A percentile compares a stretch with the other conserved stretches of the same genome.
Evolutionary conservation across 2,329 filamentous ascomycete species (phyloP).

Genomic region (Orbilia oligospora): DNA sequence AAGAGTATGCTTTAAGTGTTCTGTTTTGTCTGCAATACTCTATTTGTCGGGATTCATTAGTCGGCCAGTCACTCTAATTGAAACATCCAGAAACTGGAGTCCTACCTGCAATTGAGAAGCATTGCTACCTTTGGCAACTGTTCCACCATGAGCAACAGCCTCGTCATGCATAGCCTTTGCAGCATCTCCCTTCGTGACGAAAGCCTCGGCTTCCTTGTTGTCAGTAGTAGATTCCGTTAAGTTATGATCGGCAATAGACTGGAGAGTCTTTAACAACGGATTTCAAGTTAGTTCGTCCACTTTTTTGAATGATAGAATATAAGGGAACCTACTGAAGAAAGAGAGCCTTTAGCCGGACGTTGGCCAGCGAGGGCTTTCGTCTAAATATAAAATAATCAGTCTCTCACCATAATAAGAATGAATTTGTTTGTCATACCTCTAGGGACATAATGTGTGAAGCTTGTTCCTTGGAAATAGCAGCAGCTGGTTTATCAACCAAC

Average conservation of each 20-base stretch:
- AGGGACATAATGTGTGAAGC: constrained; percentile 64
- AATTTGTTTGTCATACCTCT: constrained; percentile 62
- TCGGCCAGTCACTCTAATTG: neutral
- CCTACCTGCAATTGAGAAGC: constrained; percentile 39
- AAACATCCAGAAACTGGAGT: neutral
- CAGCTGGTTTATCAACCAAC: constrained; percentile 64
- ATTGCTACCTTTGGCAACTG: constrained; percentile 36
- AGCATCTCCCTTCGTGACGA: constrained; percentile 35
- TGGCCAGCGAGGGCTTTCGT: constrained; percentile 40
- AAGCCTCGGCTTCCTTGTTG: constrained; percentile 19
- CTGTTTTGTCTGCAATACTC: constrained; percentile 41
- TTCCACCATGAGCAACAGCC: constrained; percentile 31
- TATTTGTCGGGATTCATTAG: constrained; percentile 1
- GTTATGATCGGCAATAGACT: constrained; percentile 52
- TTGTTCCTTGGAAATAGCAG: constrained; percentile 65
- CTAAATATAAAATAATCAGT: constrained; percentile 1
- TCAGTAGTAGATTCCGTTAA: neutral
- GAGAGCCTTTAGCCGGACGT: constrained; percentile 42
- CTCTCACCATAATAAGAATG: neutral
- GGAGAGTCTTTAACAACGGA: constrained; percentile 24
- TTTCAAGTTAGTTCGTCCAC: neutral
- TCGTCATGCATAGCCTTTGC: constrained; percentile 48
- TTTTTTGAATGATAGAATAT: neutral
- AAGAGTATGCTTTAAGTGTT: constrained; percentile 18
- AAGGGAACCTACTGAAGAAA: constrained; percentile 25